phyloP scores from a whole-genome alignment of 2,329 filamentous ascomycete genomes.

The Lizonia empirigonia region DNA sequence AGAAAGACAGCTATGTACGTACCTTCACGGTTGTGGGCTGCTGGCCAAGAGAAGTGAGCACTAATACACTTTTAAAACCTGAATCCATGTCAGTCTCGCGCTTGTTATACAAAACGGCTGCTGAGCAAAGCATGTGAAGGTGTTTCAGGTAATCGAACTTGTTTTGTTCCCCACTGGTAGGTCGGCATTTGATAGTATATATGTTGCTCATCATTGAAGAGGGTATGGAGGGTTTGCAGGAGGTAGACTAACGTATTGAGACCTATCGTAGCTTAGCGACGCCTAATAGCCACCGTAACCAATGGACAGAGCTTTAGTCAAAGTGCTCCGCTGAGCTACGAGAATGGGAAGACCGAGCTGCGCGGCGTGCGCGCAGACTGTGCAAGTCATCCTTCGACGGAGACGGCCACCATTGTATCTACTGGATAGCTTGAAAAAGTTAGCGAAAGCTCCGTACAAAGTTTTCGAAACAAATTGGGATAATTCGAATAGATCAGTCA shows the following conservation, averaged over 20 bases:
- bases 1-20: slow-evolving; percentile 11
- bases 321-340: slow-evolving; percentile 16
- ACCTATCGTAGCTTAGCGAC: slow-evolving; percentile 23
- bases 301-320: neutral
- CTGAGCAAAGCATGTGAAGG: slow-evolving; percentile 3
- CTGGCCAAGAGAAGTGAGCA: neutral
- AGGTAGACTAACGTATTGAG: slow-evolving; percentile 24
- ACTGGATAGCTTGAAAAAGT: slow-evolving; percentile 20
- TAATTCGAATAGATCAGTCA: slow-evolving; percentile 36
- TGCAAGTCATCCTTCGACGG: neutral
- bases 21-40: slow-evolving; percentile 11
- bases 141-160: slow-evolving; percentile 49
- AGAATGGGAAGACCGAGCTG: slow-evolving; percentile 5
- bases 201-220: slow-evolving; percentile 45
- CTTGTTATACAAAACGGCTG: neutral
- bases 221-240: neutral
- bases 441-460: slow-evolving; percentile 22
- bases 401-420: neutral
- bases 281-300: slow-evolving; percentile 6
- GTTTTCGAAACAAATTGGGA: slow-evolving; percentile 9
- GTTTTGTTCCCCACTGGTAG: slow-evolving; percentile 44
- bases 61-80: slow-evolving; percentile 1
- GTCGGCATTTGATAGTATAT: slow-evolving; percentile 51
- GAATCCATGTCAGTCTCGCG: slow-evolving; percentile 21
- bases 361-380: neutral